Conservation (phyloP, 306 rosid genomes). For the Erythrophleum fordii region DNA sequence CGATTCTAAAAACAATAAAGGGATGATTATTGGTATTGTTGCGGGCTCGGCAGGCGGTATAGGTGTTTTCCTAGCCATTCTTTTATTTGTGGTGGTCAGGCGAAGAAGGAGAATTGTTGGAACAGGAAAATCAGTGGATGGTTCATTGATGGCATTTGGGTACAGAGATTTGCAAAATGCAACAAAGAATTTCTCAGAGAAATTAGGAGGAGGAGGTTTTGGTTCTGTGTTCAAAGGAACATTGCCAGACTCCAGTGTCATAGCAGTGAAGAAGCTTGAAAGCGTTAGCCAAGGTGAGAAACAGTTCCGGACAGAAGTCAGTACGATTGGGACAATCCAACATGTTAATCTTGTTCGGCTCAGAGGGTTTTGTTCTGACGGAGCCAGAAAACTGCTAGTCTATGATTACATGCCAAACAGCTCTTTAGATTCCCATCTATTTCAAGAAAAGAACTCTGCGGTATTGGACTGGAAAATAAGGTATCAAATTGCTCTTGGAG, state of each 20-base stretch:
- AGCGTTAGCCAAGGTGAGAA: conserved; percentile 84
- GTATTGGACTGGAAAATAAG: conserved; percentile 73
- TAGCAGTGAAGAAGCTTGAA: conserved; percentile 87
- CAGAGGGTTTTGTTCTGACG: conserved; percentile 81
- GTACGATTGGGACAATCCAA: conserved; percentile 78
- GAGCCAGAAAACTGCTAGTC: conserved; percentile 62
- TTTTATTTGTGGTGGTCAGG: conserved; percentile 39
- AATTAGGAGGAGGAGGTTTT: conserved; percentile 90
- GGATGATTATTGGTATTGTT: conserved; percentile 40
- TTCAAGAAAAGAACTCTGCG: conserved; percentile 35
- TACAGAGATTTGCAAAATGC: conserved; percentile 58
- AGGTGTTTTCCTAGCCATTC: conserved; percentile 36
- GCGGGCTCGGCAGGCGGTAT: conserved; percentile 40
- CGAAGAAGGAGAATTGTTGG: conserved; percentile 40
- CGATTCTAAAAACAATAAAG: conserved; percentile 31
- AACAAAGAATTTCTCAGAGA: conserved; percentile 71
- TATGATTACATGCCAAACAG: conserved; percentile 88
- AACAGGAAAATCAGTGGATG: conserved; percentile 45
- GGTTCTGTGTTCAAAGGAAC: conserved; percentile 86
- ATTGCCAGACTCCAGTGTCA: conserved; percentile 58
- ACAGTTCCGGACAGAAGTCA: conserved; percentile 79
- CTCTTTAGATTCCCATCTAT: conserved; percentile 68
- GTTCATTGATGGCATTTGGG: conserved; percentile 52
- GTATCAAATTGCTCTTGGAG: conserved; percentile 63
- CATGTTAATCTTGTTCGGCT: conserved; percentile 88